phyloP scores from a whole-genome alignment of 2,329 filamentous ascomycete species.

The Fusarium oligoseptatum region DNA sequence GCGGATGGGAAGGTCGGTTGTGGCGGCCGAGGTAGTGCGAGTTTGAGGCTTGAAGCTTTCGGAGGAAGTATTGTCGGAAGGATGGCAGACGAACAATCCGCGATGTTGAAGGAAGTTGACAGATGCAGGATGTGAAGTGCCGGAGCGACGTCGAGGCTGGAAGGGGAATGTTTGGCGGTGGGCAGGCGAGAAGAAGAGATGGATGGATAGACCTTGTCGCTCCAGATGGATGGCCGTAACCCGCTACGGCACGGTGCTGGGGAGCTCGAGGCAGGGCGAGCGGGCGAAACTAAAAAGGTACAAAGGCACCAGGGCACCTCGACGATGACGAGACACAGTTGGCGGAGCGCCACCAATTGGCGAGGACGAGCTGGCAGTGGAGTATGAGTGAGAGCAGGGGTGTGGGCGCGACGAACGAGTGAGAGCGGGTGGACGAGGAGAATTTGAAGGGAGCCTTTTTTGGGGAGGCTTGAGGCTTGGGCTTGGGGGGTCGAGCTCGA shows the following conservation, averaged over 20 bases:
- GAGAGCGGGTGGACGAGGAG: slow-evolving; percentile 37
- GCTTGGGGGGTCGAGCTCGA: slow-evolving; percentile 29
- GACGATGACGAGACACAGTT: slow-evolving; percentile 48
- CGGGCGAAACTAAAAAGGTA: slow-evolving; percentile 43
- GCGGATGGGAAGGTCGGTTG: slow-evolving; percentile 37
- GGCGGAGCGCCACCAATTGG: slow-evolving; percentile 45
- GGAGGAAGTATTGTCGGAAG: slow-evolving; percentile 2
- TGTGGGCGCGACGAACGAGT: slow-evolving; percentile 38
- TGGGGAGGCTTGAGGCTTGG: slow-evolving; percentile 18
- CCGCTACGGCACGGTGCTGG: slow-evolving; percentile 37
- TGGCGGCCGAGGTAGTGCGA: slow-evolving; percentile 23
- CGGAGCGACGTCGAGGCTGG: slow-evolving; percentile 36
- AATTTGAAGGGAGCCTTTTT: slow-evolving; percentile 33
- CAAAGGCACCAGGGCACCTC: slow-evolving; percentile 44
- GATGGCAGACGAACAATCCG: slow-evolving; percentile 9
- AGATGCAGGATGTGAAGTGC: slow-evolving; percentile 29
- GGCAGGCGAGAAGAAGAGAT: slow-evolving; percentile 39
- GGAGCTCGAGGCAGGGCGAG: slow-evolving; percentile 45
- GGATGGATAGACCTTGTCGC: slow-evolving; percentile 42
- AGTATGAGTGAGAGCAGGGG: slow-evolving; percentile 40
- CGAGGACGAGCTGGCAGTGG: slow-evolving; percentile 40
- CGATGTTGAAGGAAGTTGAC: slow-evolving; percentile 16
- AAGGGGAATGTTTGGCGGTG: slow-evolving; percentile 43
- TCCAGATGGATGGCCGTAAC: slow-evolving; percentile 36
- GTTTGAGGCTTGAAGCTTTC: slow-evolving; percentile 13